phyloP scores from a whole-genome alignment of 2,329 filamentous ascomycete genomes.

The Pseudogymnoascus verrucosus region DNA sequence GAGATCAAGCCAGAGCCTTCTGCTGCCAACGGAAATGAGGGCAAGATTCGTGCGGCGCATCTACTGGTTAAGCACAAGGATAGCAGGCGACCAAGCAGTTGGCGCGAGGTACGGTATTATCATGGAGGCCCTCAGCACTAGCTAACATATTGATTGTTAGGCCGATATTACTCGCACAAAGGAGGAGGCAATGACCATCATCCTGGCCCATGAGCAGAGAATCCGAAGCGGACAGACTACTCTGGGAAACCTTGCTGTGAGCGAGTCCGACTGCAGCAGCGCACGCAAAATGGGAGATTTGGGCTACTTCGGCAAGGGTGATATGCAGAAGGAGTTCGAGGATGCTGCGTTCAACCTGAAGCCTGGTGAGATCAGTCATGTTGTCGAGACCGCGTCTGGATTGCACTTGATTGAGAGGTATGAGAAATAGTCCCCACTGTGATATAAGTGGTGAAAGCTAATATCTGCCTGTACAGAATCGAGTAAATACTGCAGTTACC shows the following conservation, averaged over 20 bases:
- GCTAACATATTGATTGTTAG: constrained; percentile 26
- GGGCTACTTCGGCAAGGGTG: constrained; percentile 86
- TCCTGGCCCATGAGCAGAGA: constrained; percentile 64
- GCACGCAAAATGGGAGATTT: constrained; percentile 89
- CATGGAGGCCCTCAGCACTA: neutral
- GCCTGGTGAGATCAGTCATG: constrained; percentile 74
- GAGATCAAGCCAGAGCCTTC: constrained; percentile 31
- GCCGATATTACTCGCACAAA: constrained; percentile 80
- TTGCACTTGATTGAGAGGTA: constrained; percentile 93
- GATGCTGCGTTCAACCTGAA: constrained; percentile 88
- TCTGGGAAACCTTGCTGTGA: constrained; percentile 76
- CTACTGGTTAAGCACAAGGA: constrained; percentile 88
- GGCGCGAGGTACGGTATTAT: constrained; percentile 58
- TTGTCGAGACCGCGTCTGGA: constrained; percentile 89
- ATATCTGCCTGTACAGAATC: neutral
- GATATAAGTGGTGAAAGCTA: neutral
- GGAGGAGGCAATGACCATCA: constrained; percentile 73
- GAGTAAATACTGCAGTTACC: neutral
- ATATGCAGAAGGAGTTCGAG: constrained; percentile 99
- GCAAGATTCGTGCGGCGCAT: constrained; percentile 90
- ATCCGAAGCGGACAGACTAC: constrained; percentile 63
- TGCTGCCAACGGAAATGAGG: constrained; percentile 39
- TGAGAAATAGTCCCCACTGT: neutral
- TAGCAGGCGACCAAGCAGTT: constrained; percentile 83
- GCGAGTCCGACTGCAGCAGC: constrained; percentile 92